A percentile compares a stretch with the other conserved stretches of the same genome.
phyloP scores from a whole-genome alignment of 129 eudicot genomes.

The Flaveria sonorensis region DNA sequence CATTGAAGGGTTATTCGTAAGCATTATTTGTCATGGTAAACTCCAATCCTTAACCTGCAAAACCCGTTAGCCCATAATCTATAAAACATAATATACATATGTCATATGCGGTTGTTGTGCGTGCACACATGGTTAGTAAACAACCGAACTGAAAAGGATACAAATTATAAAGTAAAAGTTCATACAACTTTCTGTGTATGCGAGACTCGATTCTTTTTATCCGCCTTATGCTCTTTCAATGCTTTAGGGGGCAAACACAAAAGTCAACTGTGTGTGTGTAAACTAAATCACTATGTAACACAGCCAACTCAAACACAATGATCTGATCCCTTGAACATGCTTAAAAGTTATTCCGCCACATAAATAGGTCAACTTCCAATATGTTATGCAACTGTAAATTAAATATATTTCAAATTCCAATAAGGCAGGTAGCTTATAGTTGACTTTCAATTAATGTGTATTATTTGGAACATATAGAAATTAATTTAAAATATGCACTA shows the following conservation, averaged over 20 bases:
- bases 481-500: neutral
- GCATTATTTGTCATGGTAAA: no score
- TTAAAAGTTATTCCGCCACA: slow-evolving; percentile 34
- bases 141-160: no score
- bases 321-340: slow-evolving; percentile 42
- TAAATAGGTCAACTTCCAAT: slow-evolving; percentile 23
- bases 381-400: slow-evolving; percentile 2
- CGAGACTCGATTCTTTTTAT: slow-evolving; percentile 20
- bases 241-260: slow-evolving; percentile 24
- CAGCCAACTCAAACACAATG: neutral
- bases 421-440: slow-evolving; percentile 29
- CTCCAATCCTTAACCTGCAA: no score
- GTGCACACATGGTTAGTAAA: no score
- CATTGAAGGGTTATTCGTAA: no score
- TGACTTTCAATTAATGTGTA: slow-evolving; percentile 22
- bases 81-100: no score
- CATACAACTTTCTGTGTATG: slow-evolving; percentile 2
- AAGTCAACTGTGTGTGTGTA: slow-evolving; percentile 23
- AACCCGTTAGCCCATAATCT: no score
- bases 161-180: slow-evolving; percentile 15
- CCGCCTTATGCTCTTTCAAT: slow-evolving; percentile 27
- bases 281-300: slow-evolving; percentile 27
- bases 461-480: neutral
- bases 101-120: no score
- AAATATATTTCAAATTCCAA: slow-evolving; percentile 18